A percentile compares a stretch with the other conserved stretches of the same genome.
These are phyloP conservation scores for Sanghuangporus sanghuang DNA, from an alignment of 1,284 basidiomycete genomes.

Conservation along the genomic window DNA sequence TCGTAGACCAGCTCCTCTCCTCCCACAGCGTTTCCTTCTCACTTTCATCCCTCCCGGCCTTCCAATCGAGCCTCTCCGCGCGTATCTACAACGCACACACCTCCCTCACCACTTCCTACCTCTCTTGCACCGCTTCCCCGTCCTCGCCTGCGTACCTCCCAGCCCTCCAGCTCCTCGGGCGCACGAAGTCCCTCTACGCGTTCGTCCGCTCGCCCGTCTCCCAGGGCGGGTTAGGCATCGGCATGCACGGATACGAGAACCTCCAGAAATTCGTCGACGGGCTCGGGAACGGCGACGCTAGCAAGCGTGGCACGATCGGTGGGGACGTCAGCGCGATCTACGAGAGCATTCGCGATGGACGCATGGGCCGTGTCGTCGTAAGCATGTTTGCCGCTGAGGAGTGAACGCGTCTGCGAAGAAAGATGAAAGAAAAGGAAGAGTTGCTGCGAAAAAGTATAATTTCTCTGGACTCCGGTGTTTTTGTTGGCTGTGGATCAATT, in stretches of 20 bases:
- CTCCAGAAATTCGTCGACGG: constrained; percentile 48
- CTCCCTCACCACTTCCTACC: constrained; percentile 26
- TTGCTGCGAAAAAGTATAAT: background rate
- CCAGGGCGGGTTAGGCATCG: constrained; percentile 49
- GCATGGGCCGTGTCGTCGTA: constrained; percentile 56
- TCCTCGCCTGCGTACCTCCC: constrained; percentile 52
- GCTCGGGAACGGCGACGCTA: constrained; percentile 30
- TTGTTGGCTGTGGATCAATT: too few species aligned
- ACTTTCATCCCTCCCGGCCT: constrained; percentile 24
- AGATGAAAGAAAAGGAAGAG: background rate
- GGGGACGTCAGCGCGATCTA: constrained; percentile 64
- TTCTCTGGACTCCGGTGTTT: too few species aligned
- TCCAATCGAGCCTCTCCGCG: constrained; percentile 25
- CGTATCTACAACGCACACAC: constrained; percentile 23
- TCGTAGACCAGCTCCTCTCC: constrained; percentile 50
- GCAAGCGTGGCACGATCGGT: constrained; percentile 52
- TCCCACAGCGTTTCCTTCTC: constrained; percentile 28
- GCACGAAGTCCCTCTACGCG: constrained; percentile 63
- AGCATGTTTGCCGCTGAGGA: constrained; percentile 34
- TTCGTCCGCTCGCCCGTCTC: constrained; percentile 75
- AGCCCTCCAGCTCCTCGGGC: constrained; percentile 56
- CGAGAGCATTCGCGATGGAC: constrained; percentile 71
- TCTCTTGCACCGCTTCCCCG: constrained; percentile 38
- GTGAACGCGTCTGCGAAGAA: background rate
- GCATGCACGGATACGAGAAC: constrained; percentile 74